Evolutionary conservation across 1,284 basidiomycete species (phyloP), one percentile per base, ranked within the genome.

Genomic region (Gastroboletus turbinatus): DNA sequence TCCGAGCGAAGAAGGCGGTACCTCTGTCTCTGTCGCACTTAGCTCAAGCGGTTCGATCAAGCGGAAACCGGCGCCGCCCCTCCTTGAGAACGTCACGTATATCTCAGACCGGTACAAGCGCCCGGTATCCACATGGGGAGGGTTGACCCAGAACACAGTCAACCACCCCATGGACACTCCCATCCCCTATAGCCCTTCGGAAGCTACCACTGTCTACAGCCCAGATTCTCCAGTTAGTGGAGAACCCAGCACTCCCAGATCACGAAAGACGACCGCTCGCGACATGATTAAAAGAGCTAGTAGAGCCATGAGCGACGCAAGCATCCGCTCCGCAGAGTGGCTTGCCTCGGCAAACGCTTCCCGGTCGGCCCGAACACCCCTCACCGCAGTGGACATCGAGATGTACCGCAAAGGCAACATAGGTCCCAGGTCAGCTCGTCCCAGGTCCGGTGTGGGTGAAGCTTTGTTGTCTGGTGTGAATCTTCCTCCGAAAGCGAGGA

Each of bases 301-400:
- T 44, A 64, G 56, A 49, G 65, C 56, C n/a, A n/a, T 65, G 47
- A 71, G 71, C 39, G 68, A 72, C 9, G 57, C 55, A 13, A 69
- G 71, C 51, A 52, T 73, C 38, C 67, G 59, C 46, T 69, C 67
- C 5, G 71, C 67, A 29, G 69, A 73, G 39, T 69, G 71, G 67
- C 50, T 73, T 42, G 55, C 65, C 7, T 66, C 71, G 4, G 45
- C 68, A 30, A 66, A 8, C 11, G 29, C 70, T 30, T 53, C 62
- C 8, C 51, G 32, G 27, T 44, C 62, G n/a, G 16, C 30, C 4
- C 48, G 36, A 17, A 33, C 53, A n/a, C 58, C 61, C 14, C 47
- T 71, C 49, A 71, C 59, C 6, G 17, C 35, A 29, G 33, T 46
- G 13, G 65, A 69, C 27, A 65, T 73, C 33, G 68, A 72, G 49